Evolutionary conservation across 148 eudicot species (phyloP).

Genomic region (Chenopodium quinoa): DNA sequence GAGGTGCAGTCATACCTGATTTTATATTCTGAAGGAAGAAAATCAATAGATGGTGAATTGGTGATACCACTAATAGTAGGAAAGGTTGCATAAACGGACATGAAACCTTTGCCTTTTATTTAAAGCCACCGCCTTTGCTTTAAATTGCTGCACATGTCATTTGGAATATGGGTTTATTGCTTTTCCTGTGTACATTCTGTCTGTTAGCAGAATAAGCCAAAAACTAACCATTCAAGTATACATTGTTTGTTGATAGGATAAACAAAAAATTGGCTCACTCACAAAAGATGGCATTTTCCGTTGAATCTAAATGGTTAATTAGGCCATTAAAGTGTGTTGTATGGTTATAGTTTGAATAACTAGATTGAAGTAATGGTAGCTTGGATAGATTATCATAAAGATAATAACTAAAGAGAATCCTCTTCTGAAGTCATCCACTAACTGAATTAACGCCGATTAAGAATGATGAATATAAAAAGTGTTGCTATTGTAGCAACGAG

Average conservation of each 20-base stretch:
- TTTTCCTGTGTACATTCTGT: background rate
- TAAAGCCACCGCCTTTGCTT: conserved; percentile 14
- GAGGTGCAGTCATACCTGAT: no score
- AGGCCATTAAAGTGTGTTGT: background rate
- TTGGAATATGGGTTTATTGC: background rate
- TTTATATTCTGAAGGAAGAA: background rate
- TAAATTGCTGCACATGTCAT: conserved; percentile 1
- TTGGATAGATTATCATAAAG: background rate
- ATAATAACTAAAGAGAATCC: conserved; percentile 1
- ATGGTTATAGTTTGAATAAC: conserved; percentile 8
- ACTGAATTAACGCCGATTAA: background rate
- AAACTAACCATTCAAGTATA: background rate
- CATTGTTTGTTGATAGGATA: background rate
- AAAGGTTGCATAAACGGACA: background rate
- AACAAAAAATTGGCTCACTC: background rate
- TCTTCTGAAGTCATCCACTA: conserved; percentile 10
- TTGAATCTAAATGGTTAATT: background rate
- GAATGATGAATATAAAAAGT: background rate
- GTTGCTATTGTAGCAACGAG: conserved; percentile 2
- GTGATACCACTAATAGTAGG: background rate
- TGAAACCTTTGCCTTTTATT: conserved; percentile 2
- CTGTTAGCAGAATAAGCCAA: background rate
- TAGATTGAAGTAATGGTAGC: conserved; percentile 4
- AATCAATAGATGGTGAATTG: background rate
- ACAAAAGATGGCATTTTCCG: background rate